Percentiles rank a stretch among this genome's conserved stretches.
Evolutionary conservation across 2,329 filamentous ascomycete species (phyloP).

Genomic region (Thelonectria olida): DNA sequence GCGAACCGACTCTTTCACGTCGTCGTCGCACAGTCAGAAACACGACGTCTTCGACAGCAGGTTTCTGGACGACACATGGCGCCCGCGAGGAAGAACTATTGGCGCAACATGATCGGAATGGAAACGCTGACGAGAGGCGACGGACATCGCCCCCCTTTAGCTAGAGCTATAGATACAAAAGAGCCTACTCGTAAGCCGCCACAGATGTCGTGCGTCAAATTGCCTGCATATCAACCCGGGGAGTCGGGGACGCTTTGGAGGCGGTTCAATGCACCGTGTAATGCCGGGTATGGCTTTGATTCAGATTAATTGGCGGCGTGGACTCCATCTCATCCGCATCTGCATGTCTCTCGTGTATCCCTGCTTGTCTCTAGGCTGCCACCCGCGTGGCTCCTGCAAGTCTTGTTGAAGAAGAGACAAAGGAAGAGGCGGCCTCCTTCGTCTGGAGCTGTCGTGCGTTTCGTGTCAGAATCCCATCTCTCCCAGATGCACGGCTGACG

Average conservation of each 20-base stretch:
- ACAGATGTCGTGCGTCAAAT: constrained; percentile 4
- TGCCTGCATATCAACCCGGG: constrained; percentile 2
- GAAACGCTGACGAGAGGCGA: neutral
- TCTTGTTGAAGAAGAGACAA: neutral
- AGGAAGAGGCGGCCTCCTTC: neutral
- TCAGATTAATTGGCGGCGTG: constrained; percentile 1
- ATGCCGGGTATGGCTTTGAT: neutral
- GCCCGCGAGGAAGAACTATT: neutral
- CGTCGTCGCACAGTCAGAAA: neutral
- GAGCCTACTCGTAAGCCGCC: no score
- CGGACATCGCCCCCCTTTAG: no score
- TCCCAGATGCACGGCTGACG: neutral
- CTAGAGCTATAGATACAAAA: no score
- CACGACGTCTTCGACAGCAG: neutral
- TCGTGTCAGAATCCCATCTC: neutral
- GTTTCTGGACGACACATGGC: neutral
- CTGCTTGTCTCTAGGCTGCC: neutral
- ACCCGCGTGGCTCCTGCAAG: neutral
- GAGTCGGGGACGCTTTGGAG: neutral
- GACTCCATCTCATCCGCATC: neutral
- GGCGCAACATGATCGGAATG: no score
- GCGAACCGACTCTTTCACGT: neutral
- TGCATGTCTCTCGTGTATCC: no score
- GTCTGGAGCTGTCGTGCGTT: neutral
- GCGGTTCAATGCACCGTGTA: neutral